phyloP scores from a whole-genome alignment of 257 asterid genomes.

The Fraxinus quadrangulata region DNA sequence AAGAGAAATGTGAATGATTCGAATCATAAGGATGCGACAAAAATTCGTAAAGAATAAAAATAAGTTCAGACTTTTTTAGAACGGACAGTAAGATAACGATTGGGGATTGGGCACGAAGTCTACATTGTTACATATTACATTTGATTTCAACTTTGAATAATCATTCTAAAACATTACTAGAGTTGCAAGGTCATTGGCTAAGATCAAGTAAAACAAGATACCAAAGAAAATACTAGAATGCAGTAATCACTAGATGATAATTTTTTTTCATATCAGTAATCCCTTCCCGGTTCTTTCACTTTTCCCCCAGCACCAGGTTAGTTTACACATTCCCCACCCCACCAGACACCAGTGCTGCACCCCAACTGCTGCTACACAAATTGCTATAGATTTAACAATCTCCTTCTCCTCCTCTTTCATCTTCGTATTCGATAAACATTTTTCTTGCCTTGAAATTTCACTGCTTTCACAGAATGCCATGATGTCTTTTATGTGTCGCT shows the following conservation, averaged over 20 bases:
- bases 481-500: neutral
- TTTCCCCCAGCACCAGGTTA: neutral
- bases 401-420: neutral
- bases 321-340: neutral
- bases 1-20: no score
- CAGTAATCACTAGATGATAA: no score
- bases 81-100: no score
- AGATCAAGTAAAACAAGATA: neutral
- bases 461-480: neutral
- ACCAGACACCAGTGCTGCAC: neutral
- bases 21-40: no score
- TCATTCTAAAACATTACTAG: no score
- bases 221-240: neutral
- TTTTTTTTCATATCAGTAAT: no score
- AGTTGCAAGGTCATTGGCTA: no score
- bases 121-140: neutral
- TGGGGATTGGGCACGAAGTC: no score
- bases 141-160: neutral
- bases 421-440: neutral
- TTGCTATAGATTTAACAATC: neutral
- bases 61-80: no score
- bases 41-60: no score
- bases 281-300: slow-evolving; percentile 27
- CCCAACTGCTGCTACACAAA: neutral
- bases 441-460: neutral